Evolutionary conservation across 768 basidiomycete genomes (phyloP).

Genomic region (Rhizopogon rudus): DNA sequence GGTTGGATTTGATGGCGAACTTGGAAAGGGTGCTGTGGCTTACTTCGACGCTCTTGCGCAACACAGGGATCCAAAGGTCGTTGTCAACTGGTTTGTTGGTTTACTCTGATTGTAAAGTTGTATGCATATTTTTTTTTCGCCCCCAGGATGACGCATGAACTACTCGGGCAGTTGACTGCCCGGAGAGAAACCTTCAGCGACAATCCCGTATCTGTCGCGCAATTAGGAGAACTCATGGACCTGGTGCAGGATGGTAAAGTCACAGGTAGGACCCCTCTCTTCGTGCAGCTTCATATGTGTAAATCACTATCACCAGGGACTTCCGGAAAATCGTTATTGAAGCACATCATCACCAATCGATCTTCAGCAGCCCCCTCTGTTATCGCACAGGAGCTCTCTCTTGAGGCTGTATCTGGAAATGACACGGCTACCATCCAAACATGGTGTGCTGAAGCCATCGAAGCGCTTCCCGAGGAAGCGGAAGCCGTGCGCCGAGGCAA

Average conservation of each 20-base stretch:
- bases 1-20: slow-evolving; percentile 56
- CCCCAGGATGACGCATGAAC: slow-evolving; percentile 81
- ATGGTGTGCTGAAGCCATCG: slow-evolving; percentile 63
- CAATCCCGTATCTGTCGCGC: slow-evolving; percentile 53
- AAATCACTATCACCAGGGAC: slow-evolving; percentile 44
- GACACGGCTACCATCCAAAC: slow-evolving; percentile 37
- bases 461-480: slow-evolving; percentile 60
- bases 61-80: slow-evolving; percentile 59
- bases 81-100: slow-evolving; percentile 74
- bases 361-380: slow-evolving; percentile 31
- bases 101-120: not conserved
- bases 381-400: slow-evolving; percentile 46
- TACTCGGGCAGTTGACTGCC: slow-evolving; percentile 71
- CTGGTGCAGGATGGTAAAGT: slow-evolving; percentile 61
- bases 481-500: slow-evolving; percentile 65
- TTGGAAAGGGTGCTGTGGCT: slow-evolving; percentile 48
- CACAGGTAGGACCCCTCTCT: slow-evolving; percentile 54
- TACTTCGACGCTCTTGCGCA: slow-evolving; percentile 75
- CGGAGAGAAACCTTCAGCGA: slow-evolving; percentile 51
- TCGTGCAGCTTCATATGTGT: not conserved
- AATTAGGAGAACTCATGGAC: slow-evolving; percentile 76
- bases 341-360: slow-evolving; percentile 53
- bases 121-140: not conserved
- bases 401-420: slow-evolving; percentile 35
- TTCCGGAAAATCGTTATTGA: slow-evolving; percentile 74